Conservation (phyloP, 768 basidiomycete species). For the Fibroporia radiculosa region DNA sequence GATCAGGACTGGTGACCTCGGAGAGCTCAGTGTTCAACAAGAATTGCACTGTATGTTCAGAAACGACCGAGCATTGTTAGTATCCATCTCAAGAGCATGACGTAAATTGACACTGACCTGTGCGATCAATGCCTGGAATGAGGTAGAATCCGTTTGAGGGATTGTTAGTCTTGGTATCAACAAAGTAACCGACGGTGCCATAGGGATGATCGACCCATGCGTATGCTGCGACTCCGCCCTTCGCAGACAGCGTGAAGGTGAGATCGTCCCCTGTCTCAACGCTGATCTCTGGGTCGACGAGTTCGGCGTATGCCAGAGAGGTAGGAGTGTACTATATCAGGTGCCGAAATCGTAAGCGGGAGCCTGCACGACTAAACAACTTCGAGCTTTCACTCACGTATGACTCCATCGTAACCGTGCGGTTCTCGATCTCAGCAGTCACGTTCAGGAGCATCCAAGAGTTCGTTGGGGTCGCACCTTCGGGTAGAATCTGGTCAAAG, state of each 20-base stretch:
- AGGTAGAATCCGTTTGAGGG: constrained; percentile 50
- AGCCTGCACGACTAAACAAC: too few relatives aligned
- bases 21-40: constrained; percentile 33
- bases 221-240: constrained; percentile 47
- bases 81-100: background rate
- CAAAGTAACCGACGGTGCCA: constrained; percentile 46
- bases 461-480: constrained; percentile 30
- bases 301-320: constrained; percentile 36
- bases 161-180: constrained; percentile 32
- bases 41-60: constrained; percentile 36
- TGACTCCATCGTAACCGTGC: constrained; percentile 41
- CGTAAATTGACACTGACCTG: constrained; percentile 27
- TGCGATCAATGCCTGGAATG: constrained; percentile 45
- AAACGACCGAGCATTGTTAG: background rate
- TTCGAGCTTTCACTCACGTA: constrained; percentile 37
- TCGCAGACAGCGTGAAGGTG: constrained; percentile 45
- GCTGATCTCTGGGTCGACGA: constrained; percentile 43
- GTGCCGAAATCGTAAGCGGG: too few relatives aligned
- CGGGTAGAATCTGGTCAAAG: constrained; percentile 37
- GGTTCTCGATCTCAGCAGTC: constrained; percentile 33
- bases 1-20: constrained; percentile 27
- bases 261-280: constrained; percentile 26
- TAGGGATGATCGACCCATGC: constrained; percentile 55
- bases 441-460: constrained; percentile 47
- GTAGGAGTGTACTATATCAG: constrained; percentile 42